Evolutionary conservation across 108 stramenopile species (phyloP).

Genomic region (Discostella stelligeroides): DNA sequence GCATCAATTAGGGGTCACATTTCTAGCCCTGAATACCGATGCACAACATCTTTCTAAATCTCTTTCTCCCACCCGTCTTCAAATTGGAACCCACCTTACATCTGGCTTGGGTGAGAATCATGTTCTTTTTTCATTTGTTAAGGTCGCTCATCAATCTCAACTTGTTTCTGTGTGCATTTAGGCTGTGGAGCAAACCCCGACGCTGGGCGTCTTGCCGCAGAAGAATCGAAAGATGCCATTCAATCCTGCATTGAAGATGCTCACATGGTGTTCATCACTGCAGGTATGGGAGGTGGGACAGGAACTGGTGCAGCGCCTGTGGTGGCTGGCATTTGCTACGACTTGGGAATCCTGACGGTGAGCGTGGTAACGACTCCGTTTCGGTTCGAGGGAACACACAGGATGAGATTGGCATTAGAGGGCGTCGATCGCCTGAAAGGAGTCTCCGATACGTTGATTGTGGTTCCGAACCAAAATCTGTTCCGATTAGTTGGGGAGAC

Average conservation of each 20-base stretch:
- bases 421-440: slow-evolving; percentile 61
- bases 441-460: slow-evolving; percentile 80
- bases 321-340: slow-evolving; percentile 61
- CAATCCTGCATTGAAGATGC: slow-evolving; percentile 52
- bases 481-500: slow-evolving; percentile 79
- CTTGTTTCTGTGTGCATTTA: no score
- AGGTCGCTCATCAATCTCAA: no score
- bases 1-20: slow-evolving; percentile 60
- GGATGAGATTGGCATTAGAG: slow-evolving; percentile 63
- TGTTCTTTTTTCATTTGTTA: no score
- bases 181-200: slow-evolving; percentile 67
- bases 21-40: slow-evolving; percentile 72
- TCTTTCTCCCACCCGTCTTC: slow-evolving; percentile 55
- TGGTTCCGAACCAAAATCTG: slow-evolving; percentile 78
- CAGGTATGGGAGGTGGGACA: slow-evolving; percentile 87
- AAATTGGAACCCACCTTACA: slow-evolving; percentile 54
- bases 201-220: slow-evolving; percentile 51
- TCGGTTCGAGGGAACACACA: slow-evolving; percentile 72
- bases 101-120: no score
- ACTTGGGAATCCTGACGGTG: slow-evolving; percentile 75
- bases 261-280: slow-evolving; percentile 84
- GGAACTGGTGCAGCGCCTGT: slow-evolving; percentile 82
- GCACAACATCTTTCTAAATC: slow-evolving; percentile 60
- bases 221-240: slow-evolving; percentile 54
- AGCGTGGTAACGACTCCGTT: slow-evolving; percentile 86